Evolutionary conservation across 2,329 filamentous ascomycete species (phyloP).

Genomic region (Huntiella abstrusa): DNA sequence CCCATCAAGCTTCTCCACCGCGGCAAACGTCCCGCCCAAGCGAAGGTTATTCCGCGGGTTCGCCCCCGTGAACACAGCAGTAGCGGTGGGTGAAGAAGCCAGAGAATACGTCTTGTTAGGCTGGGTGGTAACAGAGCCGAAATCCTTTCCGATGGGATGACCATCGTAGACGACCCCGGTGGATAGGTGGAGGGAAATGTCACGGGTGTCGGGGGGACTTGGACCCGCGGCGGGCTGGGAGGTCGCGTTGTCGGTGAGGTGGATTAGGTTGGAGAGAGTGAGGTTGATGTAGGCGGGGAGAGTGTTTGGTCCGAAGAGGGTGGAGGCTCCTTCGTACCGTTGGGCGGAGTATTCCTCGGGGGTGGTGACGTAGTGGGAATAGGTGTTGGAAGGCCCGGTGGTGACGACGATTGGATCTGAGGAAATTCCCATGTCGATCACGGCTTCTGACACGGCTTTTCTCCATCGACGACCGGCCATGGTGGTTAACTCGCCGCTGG

Average conservation of each 20-base stretch:
- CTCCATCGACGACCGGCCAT: conserved; percentile 85
- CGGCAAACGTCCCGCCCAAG: conserved; percentile 57
- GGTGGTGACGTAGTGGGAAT: conserved; percentile 32
- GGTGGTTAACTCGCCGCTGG: conserved; percentile 72
- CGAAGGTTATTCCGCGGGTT: conserved; percentile 77
- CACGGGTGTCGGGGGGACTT: conserved; percentile 58
- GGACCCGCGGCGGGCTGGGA: conserved; percentile 28
- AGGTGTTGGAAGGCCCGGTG: conserved; percentile 74
- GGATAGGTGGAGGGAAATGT: conserved; percentile 60
- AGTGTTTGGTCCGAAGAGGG: conserved; percentile 67
- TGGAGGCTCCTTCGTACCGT: conserved; percentile 80
- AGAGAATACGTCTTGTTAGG: conserved; percentile 19
- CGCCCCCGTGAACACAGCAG: conserved; percentile 58
- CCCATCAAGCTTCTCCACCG: conserved; percentile 37
- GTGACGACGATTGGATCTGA: conserved; percentile 52
- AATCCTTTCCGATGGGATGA: conserved; percentile 43
- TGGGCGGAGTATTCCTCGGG: conserved; percentile 34
- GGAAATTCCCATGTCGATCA: conserved; percentile 23
- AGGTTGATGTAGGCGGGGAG: conserved; percentile 76
- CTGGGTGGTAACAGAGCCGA: conserved; percentile 46
- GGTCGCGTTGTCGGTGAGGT: conserved; percentile 33
- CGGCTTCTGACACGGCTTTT: conserved; percentile 40
- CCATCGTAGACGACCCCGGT: conserved; percentile 57
- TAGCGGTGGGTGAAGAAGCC: conserved; percentile 30
- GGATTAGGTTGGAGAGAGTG: conserved; percentile 49